These are phyloP conservation scores for Epichloe sp. DNA, from an alignment of 2,329 filamentous ascomycete genomes.

Conservation along the genomic window DNA sequence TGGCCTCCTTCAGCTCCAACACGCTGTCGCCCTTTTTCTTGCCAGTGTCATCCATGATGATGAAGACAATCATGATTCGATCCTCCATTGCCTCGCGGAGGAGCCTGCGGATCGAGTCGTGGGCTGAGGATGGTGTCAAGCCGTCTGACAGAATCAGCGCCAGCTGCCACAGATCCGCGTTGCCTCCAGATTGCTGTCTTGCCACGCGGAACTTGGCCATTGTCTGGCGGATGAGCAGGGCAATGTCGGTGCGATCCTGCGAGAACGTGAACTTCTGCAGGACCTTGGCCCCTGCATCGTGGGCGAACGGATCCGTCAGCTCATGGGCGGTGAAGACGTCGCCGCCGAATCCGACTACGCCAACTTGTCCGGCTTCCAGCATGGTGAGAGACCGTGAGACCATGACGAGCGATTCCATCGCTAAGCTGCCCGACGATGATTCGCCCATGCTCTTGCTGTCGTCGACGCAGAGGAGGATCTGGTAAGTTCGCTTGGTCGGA, in stretches of 20 bases:
- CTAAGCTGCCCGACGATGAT: slow-evolving; percentile 58
- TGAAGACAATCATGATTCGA: slow-evolving; percentile 95
- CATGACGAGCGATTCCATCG: slow-evolving; percentile 88
- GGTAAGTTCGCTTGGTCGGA: slow-evolving; percentile 87
- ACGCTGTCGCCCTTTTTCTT: slow-evolving; percentile 50
- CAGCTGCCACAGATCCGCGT: slow-evolving; percentile 82
- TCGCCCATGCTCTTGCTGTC: slow-evolving; percentile 93
- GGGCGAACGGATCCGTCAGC: slow-evolving; percentile 69
- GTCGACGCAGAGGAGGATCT: slow-evolving; percentile 94
- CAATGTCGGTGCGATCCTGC: slow-evolving; percentile 78
- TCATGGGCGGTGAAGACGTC: slow-evolving; percentile 75
- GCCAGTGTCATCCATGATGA: slow-evolving; percentile 67
- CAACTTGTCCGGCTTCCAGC: slow-evolving; percentile 91
- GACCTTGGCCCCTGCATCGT: slow-evolving; percentile 63
- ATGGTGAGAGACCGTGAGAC: slow-evolving; percentile 77
- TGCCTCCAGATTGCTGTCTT: slow-evolving; percentile 41
- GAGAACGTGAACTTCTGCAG: slow-evolving; percentile 76
- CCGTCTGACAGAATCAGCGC: slow-evolving; percentile 89
- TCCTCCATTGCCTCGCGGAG: slow-evolving; percentile 84
- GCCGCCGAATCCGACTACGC: slow-evolving; percentile 78
- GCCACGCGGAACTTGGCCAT: slow-evolving; percentile 74
- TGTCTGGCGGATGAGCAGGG: slow-evolving; percentile 60
- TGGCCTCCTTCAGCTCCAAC: slow-evolving; percentile 75
- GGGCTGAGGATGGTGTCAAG: slow-evolving; percentile 68
- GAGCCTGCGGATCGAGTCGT: slow-evolving; percentile 68